These are phyloP conservation scores for Farysia itapuensis DNA, from an alignment of 1,284 basidiomycete species.

Conservation along the genomic window DNA sequence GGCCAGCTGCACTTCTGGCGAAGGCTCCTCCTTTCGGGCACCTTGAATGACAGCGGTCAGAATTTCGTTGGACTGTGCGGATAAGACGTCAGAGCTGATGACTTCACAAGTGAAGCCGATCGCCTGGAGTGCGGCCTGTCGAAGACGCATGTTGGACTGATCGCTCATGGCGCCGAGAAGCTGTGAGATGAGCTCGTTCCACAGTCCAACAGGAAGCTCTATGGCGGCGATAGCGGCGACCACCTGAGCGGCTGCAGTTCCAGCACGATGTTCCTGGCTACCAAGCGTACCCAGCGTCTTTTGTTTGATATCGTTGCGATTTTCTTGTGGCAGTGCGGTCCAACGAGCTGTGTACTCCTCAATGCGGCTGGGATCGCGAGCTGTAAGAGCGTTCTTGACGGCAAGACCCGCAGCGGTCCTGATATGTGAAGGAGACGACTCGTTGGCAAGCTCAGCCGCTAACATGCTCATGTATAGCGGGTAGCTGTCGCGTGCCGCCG, in stretches of 20 bases:
- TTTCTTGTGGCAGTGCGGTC: slow-evolving; percentile 72
- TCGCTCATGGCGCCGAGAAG: slow-evolving; percentile 85
- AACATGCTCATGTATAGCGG: slow-evolving; percentile 54
- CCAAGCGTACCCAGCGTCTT: slow-evolving; percentile 80
- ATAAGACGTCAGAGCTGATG: slow-evolving; percentile 75
- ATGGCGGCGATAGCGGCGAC: slow-evolving; percentile 90
- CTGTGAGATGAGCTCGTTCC: slow-evolving; percentile 85
- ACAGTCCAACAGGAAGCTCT: slow-evolving; percentile 82
- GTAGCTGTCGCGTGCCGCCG: slow-evolving; percentile 55
- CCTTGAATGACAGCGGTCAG: slow-evolving; percentile 98
- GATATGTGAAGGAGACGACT: slow-evolving; percentile 66
- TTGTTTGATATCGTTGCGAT: slow-evolving; percentile 83
- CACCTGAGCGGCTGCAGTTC: slow-evolving; percentile 86
- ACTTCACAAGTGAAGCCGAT: slow-evolving; percentile 97
- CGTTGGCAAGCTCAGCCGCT: slow-evolving; percentile 52
- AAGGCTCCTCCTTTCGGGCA: slow-evolving; percentile 88
- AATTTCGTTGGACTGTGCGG: slow-evolving; percentile 91
- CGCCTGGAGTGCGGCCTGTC: slow-evolving; percentile 86
- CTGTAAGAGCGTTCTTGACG: slow-evolving; percentile 91
- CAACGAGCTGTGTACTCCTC: slow-evolving; percentile 64
- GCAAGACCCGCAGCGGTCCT: slow-evolving; percentile 93
- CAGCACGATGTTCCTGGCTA: slow-evolving; percentile 73
- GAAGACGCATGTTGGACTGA: slow-evolving; percentile 73
- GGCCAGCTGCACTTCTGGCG: slow-evolving; percentile 86
- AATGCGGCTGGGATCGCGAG: slow-evolving; percentile 72